phyloP scores from a whole-genome alignment of 1,139 yeast genomes.

The Yamadazyma atlantica region DNA sequence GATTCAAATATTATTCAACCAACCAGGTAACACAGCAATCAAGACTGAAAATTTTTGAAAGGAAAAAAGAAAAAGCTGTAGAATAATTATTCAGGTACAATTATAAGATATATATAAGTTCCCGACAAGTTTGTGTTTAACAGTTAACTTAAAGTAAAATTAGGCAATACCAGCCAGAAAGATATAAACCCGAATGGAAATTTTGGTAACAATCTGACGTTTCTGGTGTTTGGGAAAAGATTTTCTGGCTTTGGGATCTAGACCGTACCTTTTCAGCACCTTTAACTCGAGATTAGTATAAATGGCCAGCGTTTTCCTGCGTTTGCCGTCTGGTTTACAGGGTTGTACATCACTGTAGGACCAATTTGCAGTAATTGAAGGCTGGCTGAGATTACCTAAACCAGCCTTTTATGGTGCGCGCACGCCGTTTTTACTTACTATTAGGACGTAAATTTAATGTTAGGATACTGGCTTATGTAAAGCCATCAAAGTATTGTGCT shows the following conservation, averaged over 20 bases:
- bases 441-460: too few species aligned
- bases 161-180: constrained; percentile 7
- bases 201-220: not conserved
- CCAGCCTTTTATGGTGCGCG: constrained; percentile 1
- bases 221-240: not conserved
- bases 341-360: not conserved
- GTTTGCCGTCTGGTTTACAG: not conserved
- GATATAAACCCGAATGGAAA: not conserved
- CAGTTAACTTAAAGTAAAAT: constrained; percentile 5
- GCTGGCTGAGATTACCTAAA: constrained; percentile 9
- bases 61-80: not conserved
- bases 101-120: constrained; percentile 1
- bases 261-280: too few species aligned
- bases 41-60: not conserved
- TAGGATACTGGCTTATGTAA: too few species aligned
- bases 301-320: constrained; percentile 5
- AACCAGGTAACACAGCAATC: too few species aligned
- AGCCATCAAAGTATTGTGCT: too few species aligned
- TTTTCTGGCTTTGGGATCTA: not conserved
- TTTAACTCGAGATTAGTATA: too few species aligned
- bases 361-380: constrained; percentile 7
- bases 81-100: constrained; percentile 7
- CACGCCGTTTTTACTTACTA: not conserved
- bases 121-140: not conserved
- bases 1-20: too few species aligned